Base-by-base conservation (phyloP, 2,329 filamentous ascomycete genomes). In the Aspergillus aculeatinus region DNA sequence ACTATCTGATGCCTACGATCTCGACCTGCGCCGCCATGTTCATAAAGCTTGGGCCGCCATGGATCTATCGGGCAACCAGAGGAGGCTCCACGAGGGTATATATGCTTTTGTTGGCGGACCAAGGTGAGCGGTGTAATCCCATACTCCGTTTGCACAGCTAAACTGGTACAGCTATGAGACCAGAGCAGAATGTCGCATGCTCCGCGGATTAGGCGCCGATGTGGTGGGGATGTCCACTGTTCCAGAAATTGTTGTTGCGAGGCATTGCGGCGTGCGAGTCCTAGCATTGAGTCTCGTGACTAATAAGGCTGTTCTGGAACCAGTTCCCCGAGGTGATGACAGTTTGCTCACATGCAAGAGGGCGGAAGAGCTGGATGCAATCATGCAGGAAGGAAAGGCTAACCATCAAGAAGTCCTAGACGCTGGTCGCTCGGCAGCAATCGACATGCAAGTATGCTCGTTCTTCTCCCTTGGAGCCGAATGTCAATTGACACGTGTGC, bases 151-250 rank as follows among this genome's bases (percentile, higher is more conserved):
- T 7, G 11, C n/a, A 19, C 33, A 33, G 27, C 19, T 7, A 35
- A 25, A 14, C 16, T 5, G 33, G 35, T 35, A 44, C 55, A 84
- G 82, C 52, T 89, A 88, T 69, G 87, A 89, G 70, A 89, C 86
- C 2, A 78, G 87, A 61, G 85, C 86, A 1, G 86, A 89, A 70
- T 88, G 85, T 68, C 81, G 86, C 19, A 82, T 88, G 81, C 77
- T 89, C 60, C 79, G 80, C 44, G 77, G 77, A 51, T 73, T 88
- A 6, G 86, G 87, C 6, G 86, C 85, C n/a, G 87, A 89, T 68
- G 77, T 89, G n/a, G 87, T 89, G 2, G 87, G 87, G 14, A 89
- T 89, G 87, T 88, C 85, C 33, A 89, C 87, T 0, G 86, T 89
- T 29, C 87, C 87, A 7, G 87, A 89, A 69, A 87, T 89, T 55